Percentiles rank a stretch among this genome's conserved stretches.
These are phyloP conservation scores for Helianthus tuberosus DNA, from an alignment of 129 eudicot genomes.

Conservation along the genomic window DNA sequence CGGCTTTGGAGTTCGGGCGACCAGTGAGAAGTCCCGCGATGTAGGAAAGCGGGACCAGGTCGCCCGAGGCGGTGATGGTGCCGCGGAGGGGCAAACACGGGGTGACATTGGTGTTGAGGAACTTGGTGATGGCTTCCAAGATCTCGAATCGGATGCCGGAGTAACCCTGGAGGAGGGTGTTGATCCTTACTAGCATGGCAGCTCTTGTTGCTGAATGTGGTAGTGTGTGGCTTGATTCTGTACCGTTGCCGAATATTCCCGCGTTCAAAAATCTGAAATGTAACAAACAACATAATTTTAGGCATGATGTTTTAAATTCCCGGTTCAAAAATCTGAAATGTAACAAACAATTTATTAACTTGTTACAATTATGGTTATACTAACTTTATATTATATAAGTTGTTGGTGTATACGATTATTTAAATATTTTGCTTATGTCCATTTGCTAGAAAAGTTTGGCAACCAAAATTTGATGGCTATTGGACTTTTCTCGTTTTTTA, in stretches of 20 bases:
- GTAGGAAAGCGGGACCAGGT: slow-evolving; percentile 83
- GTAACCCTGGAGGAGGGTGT: slow-evolving; percentile 89
- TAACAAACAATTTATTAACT: too few species aligned
- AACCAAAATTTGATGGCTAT: background rate
- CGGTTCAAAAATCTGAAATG: too few species aligned
- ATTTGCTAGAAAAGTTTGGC: too few species aligned
- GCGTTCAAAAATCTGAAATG: slow-evolving; percentile 69
- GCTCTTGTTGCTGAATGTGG: slow-evolving; percentile 85
- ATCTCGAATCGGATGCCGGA: slow-evolving; percentile 89
- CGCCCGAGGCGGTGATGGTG: slow-evolving; percentile 85
- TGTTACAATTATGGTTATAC: background rate
- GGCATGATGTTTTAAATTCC: background rate
- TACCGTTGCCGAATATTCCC: slow-evolving; percentile 80
- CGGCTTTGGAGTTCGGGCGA: slow-evolving; percentile 77
- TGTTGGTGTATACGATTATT: too few species aligned
- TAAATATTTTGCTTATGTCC: too few species aligned
- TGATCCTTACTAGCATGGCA: slow-evolving; percentile 84
- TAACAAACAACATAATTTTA: background rate
- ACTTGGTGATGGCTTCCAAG: slow-evolving; percentile 74
- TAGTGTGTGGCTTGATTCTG: slow-evolving; percentile 62
- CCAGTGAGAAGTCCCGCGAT: slow-evolving; percentile 85
- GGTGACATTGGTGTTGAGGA: slow-evolving; percentile 78
- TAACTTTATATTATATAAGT: background rate
- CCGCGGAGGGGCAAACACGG: slow-evolving; percentile 88
- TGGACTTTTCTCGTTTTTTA: background rate